Evolutionary conservation across 148 eudicot species (phyloP).

Genomic region (Dysphania ambrosioides): DNA sequence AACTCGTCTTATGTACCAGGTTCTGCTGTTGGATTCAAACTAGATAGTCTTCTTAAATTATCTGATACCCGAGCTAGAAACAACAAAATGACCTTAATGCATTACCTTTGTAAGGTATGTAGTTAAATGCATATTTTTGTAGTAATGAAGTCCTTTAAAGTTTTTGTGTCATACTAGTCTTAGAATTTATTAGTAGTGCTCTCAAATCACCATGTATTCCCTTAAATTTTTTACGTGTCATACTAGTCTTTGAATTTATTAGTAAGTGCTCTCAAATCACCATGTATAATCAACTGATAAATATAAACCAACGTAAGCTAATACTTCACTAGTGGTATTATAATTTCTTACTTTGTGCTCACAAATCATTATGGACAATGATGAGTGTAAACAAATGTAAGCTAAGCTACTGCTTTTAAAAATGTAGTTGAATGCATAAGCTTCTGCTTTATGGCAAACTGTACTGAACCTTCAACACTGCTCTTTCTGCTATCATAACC

Average conservation of each 20-base stretch:
- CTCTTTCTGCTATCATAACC: background rate
- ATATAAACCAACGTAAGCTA: background rate
- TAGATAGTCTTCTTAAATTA: conserved; percentile 94
- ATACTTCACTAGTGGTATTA: too few relatives aligned
- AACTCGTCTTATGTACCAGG: conserved; percentile 42
- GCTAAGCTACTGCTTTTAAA: too few relatives aligned
- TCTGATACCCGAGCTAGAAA: conserved; percentile 98
- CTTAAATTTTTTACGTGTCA: background rate
- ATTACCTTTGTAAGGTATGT: conserved; percentile 90
- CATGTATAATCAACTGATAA: too few relatives aligned
- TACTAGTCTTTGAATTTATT: background rate
- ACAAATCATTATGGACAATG: too few relatives aligned
- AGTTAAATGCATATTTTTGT: conserved; percentile 6
- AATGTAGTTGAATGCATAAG: too few relatives aligned
- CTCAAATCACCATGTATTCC: background rate
- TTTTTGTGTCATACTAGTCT: background rate
- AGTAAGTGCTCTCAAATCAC: background rate
- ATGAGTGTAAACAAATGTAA: too few relatives aligned
- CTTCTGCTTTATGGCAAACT: background rate
- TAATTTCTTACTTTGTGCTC: too few relatives aligned
- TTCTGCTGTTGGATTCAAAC: conserved; percentile 92
- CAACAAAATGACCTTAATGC: conserved; percentile 97
- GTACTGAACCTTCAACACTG: background rate
- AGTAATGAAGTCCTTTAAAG: background rate
- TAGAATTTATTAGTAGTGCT: background rate